Evolutionary conservation across 1,139 yeast genomes (phyloP).

Genomic region (Zhuliangozyma parablackwelliae): DNA sequence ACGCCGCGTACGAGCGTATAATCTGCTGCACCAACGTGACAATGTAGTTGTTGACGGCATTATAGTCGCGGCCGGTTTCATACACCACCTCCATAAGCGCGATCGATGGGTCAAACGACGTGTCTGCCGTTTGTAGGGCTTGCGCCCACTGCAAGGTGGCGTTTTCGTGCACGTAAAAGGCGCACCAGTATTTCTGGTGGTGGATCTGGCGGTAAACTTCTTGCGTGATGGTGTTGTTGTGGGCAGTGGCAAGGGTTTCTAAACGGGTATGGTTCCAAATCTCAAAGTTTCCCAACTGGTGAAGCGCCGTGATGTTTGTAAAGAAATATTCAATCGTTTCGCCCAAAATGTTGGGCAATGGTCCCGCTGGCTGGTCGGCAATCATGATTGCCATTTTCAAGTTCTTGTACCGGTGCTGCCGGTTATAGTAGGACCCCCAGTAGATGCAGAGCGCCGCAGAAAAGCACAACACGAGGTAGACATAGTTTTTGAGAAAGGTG

Average conservation of each 20-base stretch:
- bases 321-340: conserved; percentile 21
- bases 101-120: conserved; percentile 13
- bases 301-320: conserved; percentile 17
- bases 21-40: conserved; percentile 15
- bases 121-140: conserved; percentile 14
- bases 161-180: conserved; percentile 24
- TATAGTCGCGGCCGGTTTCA: conserved; percentile 32
- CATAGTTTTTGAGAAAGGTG: conserved; percentile 20
- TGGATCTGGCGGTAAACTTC: conserved; percentile 28
- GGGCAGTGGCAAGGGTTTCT: conserved; percentile 13
- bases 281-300: conserved; percentile 20
- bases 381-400: conserved; percentile 23
- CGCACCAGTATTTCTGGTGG: conserved; percentile 29
- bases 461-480: conserved; percentile 21
- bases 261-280: conserved; percentile 19
- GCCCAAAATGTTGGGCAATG: conserved; percentile 24
- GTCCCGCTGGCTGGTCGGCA: conserved; percentile 21
- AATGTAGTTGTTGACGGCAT: conserved; percentile 23
- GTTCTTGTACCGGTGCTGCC: conserved; percentile 16
- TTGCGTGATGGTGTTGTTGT: conserved; percentile 18
- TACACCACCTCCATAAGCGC: conserved; percentile 20
- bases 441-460: conserved; percentile 22
- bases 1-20: conserved; percentile 11
- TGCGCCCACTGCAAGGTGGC: conserved; percentile 20
- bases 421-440: conserved; percentile 28